These are phyloP conservation scores for Russula sp. DNA, from an alignment of 768 basidiomycete species.

Conservation along the genomic window DNA sequence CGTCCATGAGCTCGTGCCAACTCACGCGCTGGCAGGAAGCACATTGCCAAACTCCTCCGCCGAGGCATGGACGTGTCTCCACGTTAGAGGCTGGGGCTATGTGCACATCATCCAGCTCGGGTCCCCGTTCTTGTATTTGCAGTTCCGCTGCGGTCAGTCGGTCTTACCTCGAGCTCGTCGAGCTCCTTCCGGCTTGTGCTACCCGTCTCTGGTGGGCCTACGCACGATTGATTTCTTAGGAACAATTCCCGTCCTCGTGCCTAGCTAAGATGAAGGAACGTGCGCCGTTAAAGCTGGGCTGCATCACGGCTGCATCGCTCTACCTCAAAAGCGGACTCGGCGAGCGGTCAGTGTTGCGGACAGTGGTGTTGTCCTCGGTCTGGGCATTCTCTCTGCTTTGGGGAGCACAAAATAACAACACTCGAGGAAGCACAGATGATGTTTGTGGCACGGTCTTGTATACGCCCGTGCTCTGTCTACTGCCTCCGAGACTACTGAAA, in stretches of 20 bases:
- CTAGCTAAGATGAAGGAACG: slow-evolving; percentile 68
- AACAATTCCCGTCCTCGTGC: slow-evolving; percentile 57
- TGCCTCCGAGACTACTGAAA: no score
- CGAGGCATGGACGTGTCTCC: slow-evolving; percentile 42
- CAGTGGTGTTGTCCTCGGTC: slow-evolving; percentile 48
- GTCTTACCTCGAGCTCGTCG: slow-evolving; percentile 54
- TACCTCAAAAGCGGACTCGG: slow-evolving; percentile 29
- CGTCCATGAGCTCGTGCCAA: neutral
- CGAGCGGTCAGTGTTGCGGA: slow-evolving; percentile 30
- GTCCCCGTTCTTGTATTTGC: slow-evolving; percentile 48
- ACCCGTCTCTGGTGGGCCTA: slow-evolving; percentile 1
- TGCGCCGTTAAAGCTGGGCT: slow-evolving; percentile 67
- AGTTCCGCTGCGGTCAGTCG: slow-evolving; percentile 45
- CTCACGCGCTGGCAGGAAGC: neutral
- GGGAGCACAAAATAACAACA: slow-evolving; percentile 72
- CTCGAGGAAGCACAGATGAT: slow-evolving; percentile 59
- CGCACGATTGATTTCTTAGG: slow-evolving; percentile 30
- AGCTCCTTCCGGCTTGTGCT: slow-evolving; percentile 38
- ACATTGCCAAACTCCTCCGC: slow-evolving; percentile 19
- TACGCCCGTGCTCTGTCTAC: no score
- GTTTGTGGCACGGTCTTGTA: slow-evolving; percentile 59
- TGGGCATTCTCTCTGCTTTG: slow-evolving; percentile 9
- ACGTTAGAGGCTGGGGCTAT: slow-evolving; percentile 40
- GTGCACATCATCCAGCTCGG: slow-evolving; percentile 45
- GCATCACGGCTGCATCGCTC: slow-evolving; percentile 26